Base-by-base conservation (phyloP, 2,329 filamentous ascomycete species). In the Thermothelomyces thermophilus region DNA sequence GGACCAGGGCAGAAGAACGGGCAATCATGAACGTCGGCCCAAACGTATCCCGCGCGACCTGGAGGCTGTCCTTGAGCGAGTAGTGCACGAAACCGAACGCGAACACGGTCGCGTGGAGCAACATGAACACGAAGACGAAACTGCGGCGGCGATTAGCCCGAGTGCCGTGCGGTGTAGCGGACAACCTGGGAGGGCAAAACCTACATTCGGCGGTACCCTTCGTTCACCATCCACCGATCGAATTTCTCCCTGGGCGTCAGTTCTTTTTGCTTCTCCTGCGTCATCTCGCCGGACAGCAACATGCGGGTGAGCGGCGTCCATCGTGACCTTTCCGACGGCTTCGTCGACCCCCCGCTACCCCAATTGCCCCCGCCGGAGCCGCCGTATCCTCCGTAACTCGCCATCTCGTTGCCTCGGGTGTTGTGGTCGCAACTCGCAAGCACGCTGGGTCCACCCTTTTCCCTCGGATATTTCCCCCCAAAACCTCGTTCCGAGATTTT, bases 151-250 rank as follows among this genome's bases (percentile, higher is more conserved):
- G n/a, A 52, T 59, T 40, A 61, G 56, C 46, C 3, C n/a, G 20
- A 20, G n/a, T 24, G 19, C n/a, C 10, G 31, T 20, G 17, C 31
- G 20, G 24, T 17, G 19, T 11, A 17, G 9, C 20, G 11, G 11
- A 10, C 33, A 20, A 42, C n/a, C n/a, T n/a, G n/a, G n/a, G n/a
- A n/a, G n/a, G n/a, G 17, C 11, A 24, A 22, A 16, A 77, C 84
- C 50, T 74, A 89, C 81, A 91, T 76, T 80, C 86, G 76, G 64
- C 86, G 77, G 66, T 89, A 90, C 53, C 87, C 87, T 65, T 91
- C 87, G 65, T 91, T 91, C 54, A 91, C 84, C 87, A 93, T 90
- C 87, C 87, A 93, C 58, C 83, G 75, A 66, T 90, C 84, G 63
- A 91, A 85, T 64, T 79, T 85, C 66, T 91, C 85, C 62, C 79